Evolutionary conservation across 176 grass and related monocot genomes (phyloP).

Genomic region (maize (Zea mays)): Zm-B73-REFERENCE-NAM-5.0 NC_050105.1:4007001-4007500

Average conservation of each 20-base stretch:
- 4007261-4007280: not conserved
- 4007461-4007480: too few relatives aligned
- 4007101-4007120: slow-evolving; percentile 62
- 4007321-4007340: slow-evolving; percentile 12
- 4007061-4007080: slow-evolving; percentile 68
- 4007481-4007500: not conserved
- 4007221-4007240: slow-evolving; percentile 16
- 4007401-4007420: not conserved
- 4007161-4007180: slow-evolving; percentile 40
- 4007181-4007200: not conserved
- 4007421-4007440: not conserved
- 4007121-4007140: slow-evolving; percentile 74
- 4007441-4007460: not conserved
- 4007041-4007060: slow-evolving; percentile 77
- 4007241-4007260: slow-evolving; percentile 4
- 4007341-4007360: not conserved
- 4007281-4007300: not conserved
- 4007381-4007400: not conserved
- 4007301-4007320: not conserved
- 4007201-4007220: slow-evolving; percentile 10
- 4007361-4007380: not conserved
- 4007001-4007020: slow-evolving; percentile 64
- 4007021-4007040: slow-evolving; percentile 55
- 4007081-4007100: slow-evolving; percentile 67
- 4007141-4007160: slow-evolving; percentile 63